Percentiles rank a stretch among this genome's conserved stretches.
phyloP scores from a whole-genome alignment of 1,139 yeast species.

The Torulaspora pretoriensis region DNA sequence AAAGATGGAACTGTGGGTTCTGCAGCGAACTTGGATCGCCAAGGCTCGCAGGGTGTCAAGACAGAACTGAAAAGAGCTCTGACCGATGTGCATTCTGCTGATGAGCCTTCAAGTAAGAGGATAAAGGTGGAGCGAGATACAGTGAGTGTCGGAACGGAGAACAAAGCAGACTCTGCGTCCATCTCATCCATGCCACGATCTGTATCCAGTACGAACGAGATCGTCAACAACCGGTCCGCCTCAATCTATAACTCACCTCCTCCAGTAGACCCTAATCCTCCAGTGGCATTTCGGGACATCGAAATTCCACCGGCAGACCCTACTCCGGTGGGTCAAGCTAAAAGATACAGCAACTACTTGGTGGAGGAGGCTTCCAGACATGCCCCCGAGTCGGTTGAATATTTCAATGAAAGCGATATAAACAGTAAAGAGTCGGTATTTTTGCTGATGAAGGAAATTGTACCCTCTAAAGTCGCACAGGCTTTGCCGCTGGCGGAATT shows the following conservation, averaged over 20 bases:
- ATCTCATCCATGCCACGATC: slow-evolving; percentile 1
- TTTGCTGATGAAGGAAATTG: slow-evolving; percentile 43
- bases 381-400: slow-evolving; percentile 15
- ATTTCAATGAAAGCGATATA: slow-evolving; percentile 22
- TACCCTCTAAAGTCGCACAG: slow-evolving; percentile 50
- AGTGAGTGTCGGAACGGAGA: not conserved
- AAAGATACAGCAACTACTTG: slow-evolving; percentile 8
- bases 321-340: slow-evolving; percentile 12
- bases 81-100: slow-evolving; percentile 3
- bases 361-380: slow-evolving; percentile 10
- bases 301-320: slow-evolving; percentile 16
- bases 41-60: not conserved
- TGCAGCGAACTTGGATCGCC: not conserved
- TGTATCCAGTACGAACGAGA: not conserved
- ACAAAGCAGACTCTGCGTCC: not conserved
- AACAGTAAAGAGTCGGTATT: slow-evolving; percentile 41
- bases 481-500: slow-evolving; percentile 76
- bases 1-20: not conserved
- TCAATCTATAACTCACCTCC: slow-evolving; percentile 8
- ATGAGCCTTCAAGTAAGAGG: slow-evolving; percentile 5
- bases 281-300: slow-evolving; percentile 11
- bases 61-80: slow-evolving; percentile 7
- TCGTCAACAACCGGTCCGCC: slow-evolving; percentile 4
- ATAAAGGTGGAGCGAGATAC: slow-evolving; percentile 7
- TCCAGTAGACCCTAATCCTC: slow-evolving; percentile 7